phyloP scores from a whole-genome alignment of 1,284 basidiomycete species.

The Heterobasidion irregulare region DNA sequence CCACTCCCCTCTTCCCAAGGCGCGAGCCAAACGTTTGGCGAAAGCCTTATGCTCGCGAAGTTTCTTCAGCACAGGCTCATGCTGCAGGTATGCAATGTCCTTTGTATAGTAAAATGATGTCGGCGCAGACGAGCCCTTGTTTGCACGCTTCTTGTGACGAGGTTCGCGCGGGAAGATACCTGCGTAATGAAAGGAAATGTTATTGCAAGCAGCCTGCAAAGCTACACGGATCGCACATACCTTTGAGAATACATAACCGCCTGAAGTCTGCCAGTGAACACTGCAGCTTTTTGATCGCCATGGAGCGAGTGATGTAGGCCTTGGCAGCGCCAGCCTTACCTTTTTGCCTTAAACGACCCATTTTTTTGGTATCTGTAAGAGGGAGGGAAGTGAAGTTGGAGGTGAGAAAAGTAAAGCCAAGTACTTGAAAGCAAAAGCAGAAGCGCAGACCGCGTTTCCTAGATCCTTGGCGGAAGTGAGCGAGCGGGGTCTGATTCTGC shows the following conservation, averaged over 20 bases:
- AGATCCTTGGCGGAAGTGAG: too few relatives aligned
- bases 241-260: conserved; percentile 96
- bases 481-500: too few relatives aligned
- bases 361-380: conserved; percentile 21
- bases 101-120: conserved; percentile 99
- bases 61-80: conserved; percentile 95
- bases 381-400: conserved; percentile 9
- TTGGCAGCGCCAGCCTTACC: conserved; percentile 93
- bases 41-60: conserved; percentile 98
- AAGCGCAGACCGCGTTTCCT: too few relatives aligned
- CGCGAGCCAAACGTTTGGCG: conserved; percentile 93
- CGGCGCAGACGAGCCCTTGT: conserved; percentile 95
- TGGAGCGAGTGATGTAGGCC: conserved; percentile 88
- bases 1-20: conserved; percentile 93
- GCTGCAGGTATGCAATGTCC: conserved; percentile 95
- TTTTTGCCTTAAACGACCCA: conserved; percentile 87
- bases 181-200: conserved; percentile 21
- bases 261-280: conserved; percentile 97
- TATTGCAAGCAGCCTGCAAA: not conserved
- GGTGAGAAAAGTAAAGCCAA: conserved; percentile 3
- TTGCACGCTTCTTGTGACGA: conserved; percentile 86
- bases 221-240: conserved; percentile 32
- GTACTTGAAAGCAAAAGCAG: not conserved
- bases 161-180: conserved; percentile 98
- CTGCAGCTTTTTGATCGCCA: conserved; percentile 90